Percentiles rank a stretch among this genome's conserved stretches.
These are phyloP conservation scores for Gyrodon lividus DNA, from an alignment of 768 basidiomycete genomes.

Conservation along the genomic window DNA sequence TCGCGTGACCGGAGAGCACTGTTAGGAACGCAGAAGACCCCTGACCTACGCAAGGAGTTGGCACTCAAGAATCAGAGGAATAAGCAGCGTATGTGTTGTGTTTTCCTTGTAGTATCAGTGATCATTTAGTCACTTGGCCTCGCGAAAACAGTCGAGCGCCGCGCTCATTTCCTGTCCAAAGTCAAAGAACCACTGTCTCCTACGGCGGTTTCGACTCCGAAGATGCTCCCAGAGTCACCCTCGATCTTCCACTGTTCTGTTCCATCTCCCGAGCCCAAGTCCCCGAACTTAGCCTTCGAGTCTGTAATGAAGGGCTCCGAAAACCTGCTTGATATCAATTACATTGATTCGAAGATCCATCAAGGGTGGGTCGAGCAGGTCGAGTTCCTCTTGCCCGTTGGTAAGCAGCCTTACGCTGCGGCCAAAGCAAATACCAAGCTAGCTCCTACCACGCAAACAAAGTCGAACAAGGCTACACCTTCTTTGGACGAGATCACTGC, in stretches of 20 bases:
- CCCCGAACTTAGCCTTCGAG: conserved; percentile 61
- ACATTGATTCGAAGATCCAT: background rate
- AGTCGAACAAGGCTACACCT: conserved; percentile 41
- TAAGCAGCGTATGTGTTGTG: conserved; percentile 69
- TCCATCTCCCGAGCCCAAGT: conserved; percentile 65
- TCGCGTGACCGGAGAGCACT: conserved; percentile 55
- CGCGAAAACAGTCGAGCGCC: conserved; percentile 58
- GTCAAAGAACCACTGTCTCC: conserved; percentile 66
- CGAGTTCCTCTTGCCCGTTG: conserved; percentile 50
- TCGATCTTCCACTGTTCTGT: conserved; percentile 66
- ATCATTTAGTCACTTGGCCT: conserved; percentile 1
- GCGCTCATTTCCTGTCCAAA: conserved; percentile 74
- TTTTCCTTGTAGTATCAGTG: conserved; percentile 1
- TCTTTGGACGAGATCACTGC: conserved; percentile 79
- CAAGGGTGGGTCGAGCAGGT: conserved; percentile 61
- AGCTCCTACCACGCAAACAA: conserved; percentile 4
- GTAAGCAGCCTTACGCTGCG: conserved; percentile 19
- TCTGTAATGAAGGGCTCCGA: conserved; percentile 31
- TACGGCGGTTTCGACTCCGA: conserved; percentile 53
- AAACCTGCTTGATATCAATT: background rate
- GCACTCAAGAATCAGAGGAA: conserved; percentile 69
- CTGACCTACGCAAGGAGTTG: conserved; percentile 72
- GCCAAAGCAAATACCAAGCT: conserved; percentile 4
- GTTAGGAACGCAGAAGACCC: conserved; percentile 44
- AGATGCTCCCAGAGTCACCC: conserved; percentile 70